Evolutionary conservation across 1,284 basidiomycete species (phyloP), one percentile per base, ranked within the genome.

Genomic region (Trametes hirsuta): DNA sequence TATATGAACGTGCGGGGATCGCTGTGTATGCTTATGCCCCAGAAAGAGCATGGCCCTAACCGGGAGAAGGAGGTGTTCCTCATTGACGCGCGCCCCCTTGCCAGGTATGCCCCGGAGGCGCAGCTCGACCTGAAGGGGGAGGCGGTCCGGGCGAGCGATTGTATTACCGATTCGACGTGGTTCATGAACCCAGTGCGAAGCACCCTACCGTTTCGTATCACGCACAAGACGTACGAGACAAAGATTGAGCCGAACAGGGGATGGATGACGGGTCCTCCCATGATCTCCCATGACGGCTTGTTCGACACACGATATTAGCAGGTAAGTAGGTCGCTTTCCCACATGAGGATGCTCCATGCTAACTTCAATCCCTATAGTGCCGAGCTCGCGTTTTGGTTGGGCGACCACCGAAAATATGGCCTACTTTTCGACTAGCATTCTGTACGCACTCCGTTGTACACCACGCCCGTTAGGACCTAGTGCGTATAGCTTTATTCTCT

Each of bases 31-130:
- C 35, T 52, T 25, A 22, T 22, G 6, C 34, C 25, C 6, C 18
- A 30, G 22, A 30, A 40, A 11, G 5, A 40, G 15, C 15, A 4
- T 15, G 39, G 18, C 3, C 3, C 22, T 12, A 2, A 18, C 8
- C 24, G 34, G 10, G 24, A 42, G n/a, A 14, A 34, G n/a, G 37
- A 51, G 2, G 21, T 36, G 4, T 42, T 40, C 30, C 25, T 58
- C 21, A 21, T 58, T 36, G 56, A 58, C 24, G 49, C 45, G 21
- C 45, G 36, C 37, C 56, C 49, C 8, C 56, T 58, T 2, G 56
- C 45, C 1, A 6, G 14, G 36, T 25, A 40, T 14, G 49, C 42
- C 11, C 56, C 45, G 25, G 24, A 30, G 3, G 37, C 45, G 6
- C 2, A 12, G 39, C 25, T 22, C 37, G 39, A 42, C 49, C 6